Base-by-base conservation (phyloP, 192 early-diverging fungal species). In the Coemansia sp. region DNA sequence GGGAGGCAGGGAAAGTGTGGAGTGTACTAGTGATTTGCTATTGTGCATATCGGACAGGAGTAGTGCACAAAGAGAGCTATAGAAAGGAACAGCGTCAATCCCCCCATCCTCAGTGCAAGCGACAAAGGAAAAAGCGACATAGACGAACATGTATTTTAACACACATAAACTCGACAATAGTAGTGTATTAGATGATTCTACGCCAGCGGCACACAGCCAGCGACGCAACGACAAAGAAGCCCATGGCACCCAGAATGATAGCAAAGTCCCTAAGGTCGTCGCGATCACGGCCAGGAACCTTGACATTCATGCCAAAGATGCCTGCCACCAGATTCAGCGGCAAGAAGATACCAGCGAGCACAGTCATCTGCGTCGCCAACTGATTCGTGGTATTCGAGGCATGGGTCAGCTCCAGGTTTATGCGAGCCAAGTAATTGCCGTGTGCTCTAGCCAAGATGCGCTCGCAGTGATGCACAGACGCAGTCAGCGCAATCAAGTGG, bases 241-340 rank as follows among this genome's bases (percentile, higher is more conserved):
- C 59, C 65, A 83, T 37, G 25, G 72, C 73, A 2, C 70, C 68
- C 8, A 85, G 59, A 19, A 84, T 84, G 25, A 62, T 12, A 15
- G 69, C 72, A 41, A 84, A 84, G 31, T 62, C 59, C 21, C 42
- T 38, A 58, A 80, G 53, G 34, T 67, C 63, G 10, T 72, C 73
- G 15, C 63, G 44, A 17, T 77, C 72, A 45, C 74, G 68, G 23
- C 76, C 73, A 0, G 81, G 81, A 1, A 85, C 84, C 29, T 70
- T 67, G 36, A 85, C 83, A 46, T 86, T 85, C 82, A 86, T 86
- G 63, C 88, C 88, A 74, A 77, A 88, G 11, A 89, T 67, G 37
- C 93, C 94, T 5, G 94, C 92, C 12, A 98, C 86, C 25, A 98
- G 66, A 63, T 94, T 95, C 62, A 97, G 81, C 3, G 97, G 97